These are phyloP conservation scores for Trametes coccinea DNA, from an alignment of 768 basidiomycete species.

Conservation along the genomic window DNA sequence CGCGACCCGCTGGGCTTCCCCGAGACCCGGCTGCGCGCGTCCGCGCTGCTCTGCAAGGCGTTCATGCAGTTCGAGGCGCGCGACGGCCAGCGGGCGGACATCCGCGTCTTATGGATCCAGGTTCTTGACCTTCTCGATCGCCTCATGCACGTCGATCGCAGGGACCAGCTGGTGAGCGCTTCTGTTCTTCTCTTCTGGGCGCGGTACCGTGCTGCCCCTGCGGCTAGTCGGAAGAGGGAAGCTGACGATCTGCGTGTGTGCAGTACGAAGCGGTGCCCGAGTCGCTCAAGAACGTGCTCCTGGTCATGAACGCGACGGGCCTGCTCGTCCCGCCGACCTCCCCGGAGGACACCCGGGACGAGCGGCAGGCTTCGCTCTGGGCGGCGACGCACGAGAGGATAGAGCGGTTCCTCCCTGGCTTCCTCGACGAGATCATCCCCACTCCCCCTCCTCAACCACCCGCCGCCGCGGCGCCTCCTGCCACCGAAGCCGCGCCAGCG, in stretches of 20 bases:
- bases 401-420: constrained; percentile 90
- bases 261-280: constrained; percentile 96
- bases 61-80: constrained; percentile 93
- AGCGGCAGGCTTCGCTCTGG: constrained; percentile 76
- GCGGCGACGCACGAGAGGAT: constrained; percentile 81
- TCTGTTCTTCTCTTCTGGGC: no score
- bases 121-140: constrained; percentile 88
- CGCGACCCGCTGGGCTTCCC: constrained; percentile 86
- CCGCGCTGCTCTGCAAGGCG: constrained; percentile 89
- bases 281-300: constrained; percentile 92
- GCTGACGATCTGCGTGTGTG: not conserved
- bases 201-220: no score
- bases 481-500: no score
- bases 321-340: constrained; percentile 72
- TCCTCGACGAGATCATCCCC: constrained; percentile 72
- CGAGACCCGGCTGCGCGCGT: constrained; percentile 86
- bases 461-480: not conserved
- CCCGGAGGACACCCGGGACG: constrained; percentile 49
- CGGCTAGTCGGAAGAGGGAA: not conserved
- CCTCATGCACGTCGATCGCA: constrained; percentile 81
- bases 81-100: constrained; percentile 62
- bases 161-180: constrained; percentile 79
- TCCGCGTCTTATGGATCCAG: constrained; percentile 81
- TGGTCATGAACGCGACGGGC: constrained; percentile 91
- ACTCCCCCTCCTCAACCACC: constrained; percentile 31